These are phyloP conservation scores for Trypanosoma cruzi DNA, from an alignment of 208 protist genomes.

Conservation along the genomic window DNA sequence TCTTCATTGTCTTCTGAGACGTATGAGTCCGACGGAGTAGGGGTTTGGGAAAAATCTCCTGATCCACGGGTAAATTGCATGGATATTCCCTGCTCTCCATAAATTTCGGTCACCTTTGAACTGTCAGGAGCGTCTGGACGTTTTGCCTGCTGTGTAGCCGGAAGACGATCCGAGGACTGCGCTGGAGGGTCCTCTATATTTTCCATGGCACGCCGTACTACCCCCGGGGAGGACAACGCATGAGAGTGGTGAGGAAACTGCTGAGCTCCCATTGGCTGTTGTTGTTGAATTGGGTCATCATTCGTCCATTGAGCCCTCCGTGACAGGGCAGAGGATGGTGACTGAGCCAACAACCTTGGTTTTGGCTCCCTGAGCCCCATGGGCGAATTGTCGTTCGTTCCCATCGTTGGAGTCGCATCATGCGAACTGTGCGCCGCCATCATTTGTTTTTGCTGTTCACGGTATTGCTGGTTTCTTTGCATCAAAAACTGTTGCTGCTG, in stretches of 20 bases:
- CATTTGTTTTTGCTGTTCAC: neutral
- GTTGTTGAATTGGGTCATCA: neutral
- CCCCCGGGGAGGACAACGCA: neutral
- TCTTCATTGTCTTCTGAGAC: conserved; percentile 28
- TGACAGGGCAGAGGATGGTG: neutral
- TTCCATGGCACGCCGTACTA: neutral
- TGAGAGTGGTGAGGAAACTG: neutral
- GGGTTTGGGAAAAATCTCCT: neutral
- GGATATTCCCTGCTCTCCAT: neutral
- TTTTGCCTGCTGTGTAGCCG: neutral
- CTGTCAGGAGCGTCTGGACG: neutral
- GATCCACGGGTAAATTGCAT: neutral
- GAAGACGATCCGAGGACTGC: neutral
- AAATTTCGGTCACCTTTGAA: neutral
- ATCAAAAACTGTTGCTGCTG: neutral
- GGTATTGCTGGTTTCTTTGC: neutral
- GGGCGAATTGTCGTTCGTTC: neutral
- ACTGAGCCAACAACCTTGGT: neutral
- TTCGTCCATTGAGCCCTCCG: neutral
- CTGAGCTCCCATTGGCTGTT: neutral
- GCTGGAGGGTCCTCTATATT: too few species aligned
- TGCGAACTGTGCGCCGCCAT: neutral
- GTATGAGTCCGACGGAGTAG: conserved; percentile 35
- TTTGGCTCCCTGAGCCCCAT: neutral
- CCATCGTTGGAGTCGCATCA: neutral